These are phyloP conservation scores for Plantago major DNA, from an alignment of 257 asterid genomes.

Conservation along the genomic window DNA sequence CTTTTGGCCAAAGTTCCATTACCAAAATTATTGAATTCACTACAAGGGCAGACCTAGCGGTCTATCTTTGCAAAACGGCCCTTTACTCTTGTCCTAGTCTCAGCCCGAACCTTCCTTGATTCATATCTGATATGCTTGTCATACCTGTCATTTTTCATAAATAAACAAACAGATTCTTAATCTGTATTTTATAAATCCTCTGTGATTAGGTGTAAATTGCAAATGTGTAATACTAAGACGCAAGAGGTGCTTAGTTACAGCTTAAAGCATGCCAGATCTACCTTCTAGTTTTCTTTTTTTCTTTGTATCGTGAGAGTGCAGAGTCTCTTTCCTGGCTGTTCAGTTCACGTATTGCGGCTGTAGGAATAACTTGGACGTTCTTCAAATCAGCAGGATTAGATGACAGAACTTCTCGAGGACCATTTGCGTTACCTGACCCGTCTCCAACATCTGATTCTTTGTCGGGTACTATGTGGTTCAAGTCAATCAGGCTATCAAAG, in stretches of 20 bases:
- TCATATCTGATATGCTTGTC: constrained; percentile 89
- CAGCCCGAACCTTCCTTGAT: constrained; percentile 85
- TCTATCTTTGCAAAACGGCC: constrained; percentile 94
- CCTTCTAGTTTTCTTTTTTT: constrained; percentile 92
- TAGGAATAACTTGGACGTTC: constrained; percentile 30
- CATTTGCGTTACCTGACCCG: constrained; percentile 26
- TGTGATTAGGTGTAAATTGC: background rate
- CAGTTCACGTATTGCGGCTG: constrained; percentile 44
- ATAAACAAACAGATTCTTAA: background rate
- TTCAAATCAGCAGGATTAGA: constrained; percentile 12
- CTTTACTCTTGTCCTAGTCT: constrained; percentile 71
- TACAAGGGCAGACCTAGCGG: constrained; percentile 22
- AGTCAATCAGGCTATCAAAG: constrained; percentile 35
- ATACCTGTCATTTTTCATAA: constrained; percentile 41
- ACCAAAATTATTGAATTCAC: background rate
- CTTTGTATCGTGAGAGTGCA: constrained; percentile 84
- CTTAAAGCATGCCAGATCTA: constrained; percentile 16
- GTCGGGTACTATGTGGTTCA: constrained; percentile 53
- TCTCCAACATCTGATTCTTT: constrained; percentile 58
- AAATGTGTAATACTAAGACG: no score
- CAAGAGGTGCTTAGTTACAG: background rate
- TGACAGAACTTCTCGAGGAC: constrained; percentile 40
- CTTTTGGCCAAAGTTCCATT: constrained; percentile 5
- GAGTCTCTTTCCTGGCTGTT: constrained; percentile 78
- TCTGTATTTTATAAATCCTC: background rate